These are phyloP conservation scores for Sonneratia alba DNA, from an alignment of 345 rosid genomes.

Conservation along the genomic window DNA sequence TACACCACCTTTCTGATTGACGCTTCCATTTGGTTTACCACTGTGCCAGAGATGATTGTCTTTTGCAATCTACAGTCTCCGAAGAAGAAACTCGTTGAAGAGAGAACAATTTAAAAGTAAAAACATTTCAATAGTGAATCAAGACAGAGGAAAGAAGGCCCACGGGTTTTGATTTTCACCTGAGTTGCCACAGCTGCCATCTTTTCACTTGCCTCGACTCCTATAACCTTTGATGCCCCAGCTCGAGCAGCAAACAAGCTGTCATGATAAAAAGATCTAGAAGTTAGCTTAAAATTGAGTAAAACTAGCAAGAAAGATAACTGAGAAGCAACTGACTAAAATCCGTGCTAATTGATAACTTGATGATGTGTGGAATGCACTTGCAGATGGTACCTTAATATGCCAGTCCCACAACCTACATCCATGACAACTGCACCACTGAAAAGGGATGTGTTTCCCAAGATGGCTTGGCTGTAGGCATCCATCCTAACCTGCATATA, in stretches of 20 bases:
- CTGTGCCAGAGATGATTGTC: conserved; percentile 49
- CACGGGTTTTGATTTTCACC: conserved; percentile 25
- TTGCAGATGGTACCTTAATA: conserved; percentile 46
- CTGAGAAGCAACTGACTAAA: not conserved
- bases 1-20: conserved; percentile 23
- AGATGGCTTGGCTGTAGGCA: conserved; percentile 69
- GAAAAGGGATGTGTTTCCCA: conserved; percentile 72
- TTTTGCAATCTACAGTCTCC: conserved; percentile 57
- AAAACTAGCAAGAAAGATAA: not conserved
- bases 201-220: conserved; percentile 91
- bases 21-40: conserved; percentile 18
- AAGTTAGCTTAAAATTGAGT: conserved; percentile 6
- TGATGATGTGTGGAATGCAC: not conserved
- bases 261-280: conserved; percentile 9
- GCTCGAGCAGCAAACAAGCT: conserved; percentile 93
- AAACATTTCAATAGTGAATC: not conserved
- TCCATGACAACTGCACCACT: conserved; percentile 82
- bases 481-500: conserved; percentile 69
- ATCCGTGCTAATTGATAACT: not conserved
- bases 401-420: conserved; percentile 97
- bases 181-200: conserved; percentile 89
- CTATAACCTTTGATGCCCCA: conserved; percentile 87
- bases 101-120: conserved; percentile 8
- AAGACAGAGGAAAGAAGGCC: not conserved
- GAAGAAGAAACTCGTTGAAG: not conserved